A percentile compares a stretch with the other conserved stretches of the same genome.
Conservation (phyloP, 1,284 basidiomycete genomes). For the Papiliotrema terrestris region DNA sequence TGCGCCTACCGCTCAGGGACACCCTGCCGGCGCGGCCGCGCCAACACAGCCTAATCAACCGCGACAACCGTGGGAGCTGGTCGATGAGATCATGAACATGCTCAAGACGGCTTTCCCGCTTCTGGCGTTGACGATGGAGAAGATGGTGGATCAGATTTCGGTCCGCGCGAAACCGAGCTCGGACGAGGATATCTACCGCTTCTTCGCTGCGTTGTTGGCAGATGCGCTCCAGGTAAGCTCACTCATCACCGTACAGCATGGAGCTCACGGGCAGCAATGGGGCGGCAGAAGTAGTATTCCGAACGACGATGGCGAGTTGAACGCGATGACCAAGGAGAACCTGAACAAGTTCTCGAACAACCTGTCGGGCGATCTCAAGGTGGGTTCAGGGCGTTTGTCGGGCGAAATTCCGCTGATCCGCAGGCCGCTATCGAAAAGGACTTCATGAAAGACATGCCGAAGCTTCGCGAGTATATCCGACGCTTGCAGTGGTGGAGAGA, state of each 20-base stretch:
- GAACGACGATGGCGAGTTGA: slow-evolving; percentile 75
- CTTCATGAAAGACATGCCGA: slow-evolving; percentile 77
- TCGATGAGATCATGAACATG: slow-evolving; percentile 91
- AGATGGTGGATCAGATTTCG: slow-evolving; percentile 93
- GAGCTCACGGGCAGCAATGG: slow-evolving; percentile 57
- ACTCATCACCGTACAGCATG: neutral
- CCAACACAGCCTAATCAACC: slow-evolving; percentile 36
- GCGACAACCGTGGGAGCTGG: slow-evolving; percentile 81
- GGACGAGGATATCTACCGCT: slow-evolving; percentile 94
- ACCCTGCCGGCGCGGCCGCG: slow-evolving; percentile 36
- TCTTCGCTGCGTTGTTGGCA: slow-evolving; percentile 77
- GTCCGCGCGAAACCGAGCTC: slow-evolving; percentile 84
- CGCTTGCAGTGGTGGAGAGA: slow-evolving; percentile 91
- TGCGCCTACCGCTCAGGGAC: slow-evolving; percentile 17
- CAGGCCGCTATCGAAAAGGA: slow-evolving; percentile 83
- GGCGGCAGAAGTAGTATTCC: slow-evolving; percentile 61
- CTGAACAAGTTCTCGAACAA: slow-evolving; percentile 70
- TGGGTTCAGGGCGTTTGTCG: slow-evolving; percentile 44
- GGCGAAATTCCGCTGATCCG: slow-evolving; percentile 5
- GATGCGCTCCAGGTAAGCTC: slow-evolving; percentile 53
- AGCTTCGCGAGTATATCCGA: slow-evolving; percentile 81
- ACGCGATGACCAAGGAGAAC: slow-evolving; percentile 56
- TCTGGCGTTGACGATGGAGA: slow-evolving; percentile 91
- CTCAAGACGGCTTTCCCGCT: slow-evolving; percentile 96
- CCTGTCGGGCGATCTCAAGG: slow-evolving; percentile 63